Percentiles rank a stretch among this genome's conserved stretches.
phyloP scores from a whole-genome alignment of 2,329 filamentous ascomycete species.

The Ophiostoma ulmi region DNA sequence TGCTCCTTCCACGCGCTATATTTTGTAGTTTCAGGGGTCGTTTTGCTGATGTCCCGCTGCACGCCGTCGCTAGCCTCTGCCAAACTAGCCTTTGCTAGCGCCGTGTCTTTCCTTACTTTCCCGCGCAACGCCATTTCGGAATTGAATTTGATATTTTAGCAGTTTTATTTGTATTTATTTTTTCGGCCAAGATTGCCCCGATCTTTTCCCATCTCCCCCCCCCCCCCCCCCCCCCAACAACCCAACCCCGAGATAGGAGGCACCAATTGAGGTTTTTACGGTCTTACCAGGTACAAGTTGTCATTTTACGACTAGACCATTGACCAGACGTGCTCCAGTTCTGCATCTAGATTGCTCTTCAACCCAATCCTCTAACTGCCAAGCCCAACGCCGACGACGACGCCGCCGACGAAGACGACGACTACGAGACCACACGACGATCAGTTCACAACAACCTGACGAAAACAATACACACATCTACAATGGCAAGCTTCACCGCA shows the following conservation, averaged over 20 bases:
- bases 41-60: background rate
- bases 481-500: constrained; percentile 27
- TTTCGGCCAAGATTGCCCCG: constrained; percentile 26
- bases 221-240: background rate
- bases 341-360: background rate
- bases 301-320: background rate
- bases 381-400: background rate
- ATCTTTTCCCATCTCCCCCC: constrained; percentile 14
- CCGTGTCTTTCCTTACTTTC: constrained; percentile 11
- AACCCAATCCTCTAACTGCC: background rate
- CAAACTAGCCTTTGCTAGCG: constrained; percentile 6
- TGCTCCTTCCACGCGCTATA: background rate
- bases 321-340: background rate
- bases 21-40: background rate
- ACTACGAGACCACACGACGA: background rate
- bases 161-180: constrained; percentile 13
- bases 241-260: constrained; percentile 20
- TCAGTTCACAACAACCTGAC: background rate
- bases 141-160: background rate
- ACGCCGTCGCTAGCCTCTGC: background rate
- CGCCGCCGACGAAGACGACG: background rate
- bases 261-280: constrained; percentile 22
- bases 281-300: constrained; percentile 12
- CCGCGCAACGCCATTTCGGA: constrained; percentile 6
- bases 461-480: background rate